Evolutionary conservation across 2,329 filamentous ascomycete species (phyloP).

Genomic region (Pleoardoris graminearum): DNA sequence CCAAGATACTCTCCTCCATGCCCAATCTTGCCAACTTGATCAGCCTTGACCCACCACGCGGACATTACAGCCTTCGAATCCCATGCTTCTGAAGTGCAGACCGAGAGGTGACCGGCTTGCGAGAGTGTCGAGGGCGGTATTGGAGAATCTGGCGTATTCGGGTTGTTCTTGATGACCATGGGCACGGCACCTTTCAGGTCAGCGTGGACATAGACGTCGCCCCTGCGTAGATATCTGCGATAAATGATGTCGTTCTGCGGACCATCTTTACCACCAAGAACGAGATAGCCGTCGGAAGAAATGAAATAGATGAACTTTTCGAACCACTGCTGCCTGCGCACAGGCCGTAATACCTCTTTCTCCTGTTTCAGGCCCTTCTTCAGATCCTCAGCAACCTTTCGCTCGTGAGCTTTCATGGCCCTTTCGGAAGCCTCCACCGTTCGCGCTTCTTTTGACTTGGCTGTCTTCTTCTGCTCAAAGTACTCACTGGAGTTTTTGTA

Average conservation of each 20-base stretch:
- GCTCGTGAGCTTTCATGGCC: slow-evolving; percentile 86
- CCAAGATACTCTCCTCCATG: slow-evolving; percentile 78
- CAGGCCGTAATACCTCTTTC: slow-evolving; percentile 80
- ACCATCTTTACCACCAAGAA: slow-evolving; percentile 84
- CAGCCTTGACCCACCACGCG: slow-evolving; percentile 91
- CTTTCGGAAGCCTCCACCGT: slow-evolving; percentile 79
- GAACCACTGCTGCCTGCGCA: slow-evolving; percentile 88
- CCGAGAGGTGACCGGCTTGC: slow-evolving; percentile 82
- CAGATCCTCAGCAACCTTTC: slow-evolving; percentile 82
- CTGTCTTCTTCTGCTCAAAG: slow-evolving; percentile 84
- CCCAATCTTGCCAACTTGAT: slow-evolving; percentile 87
- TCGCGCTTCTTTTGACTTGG: slow-evolving; percentile 84
- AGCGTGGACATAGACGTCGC: slow-evolving; percentile 89
- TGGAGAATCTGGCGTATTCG: slow-evolving; percentile 74
- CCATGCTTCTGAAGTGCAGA: slow-evolving; percentile 89
- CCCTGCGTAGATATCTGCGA: slow-evolving; percentile 79
- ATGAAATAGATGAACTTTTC: slow-evolving; percentile 97
- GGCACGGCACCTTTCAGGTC: slow-evolving; percentile 81
- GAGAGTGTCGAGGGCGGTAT: slow-evolving; percentile 90
- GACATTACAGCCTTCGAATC: slow-evolving; percentile 95
- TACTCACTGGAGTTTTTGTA: slow-evolving; percentile 92
- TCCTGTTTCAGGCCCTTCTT: slow-evolving; percentile 90
- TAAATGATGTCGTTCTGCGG: slow-evolving; percentile 95
- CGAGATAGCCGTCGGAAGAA: slow-evolving; percentile 91
- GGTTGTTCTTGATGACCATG: slow-evolving; percentile 89